A percentile compares a stretch with the other conserved stretches of the same genome.
phyloP scores from a whole-genome alignment of 129 eudicot genomes.

The Tagetes erecta region DNA sequence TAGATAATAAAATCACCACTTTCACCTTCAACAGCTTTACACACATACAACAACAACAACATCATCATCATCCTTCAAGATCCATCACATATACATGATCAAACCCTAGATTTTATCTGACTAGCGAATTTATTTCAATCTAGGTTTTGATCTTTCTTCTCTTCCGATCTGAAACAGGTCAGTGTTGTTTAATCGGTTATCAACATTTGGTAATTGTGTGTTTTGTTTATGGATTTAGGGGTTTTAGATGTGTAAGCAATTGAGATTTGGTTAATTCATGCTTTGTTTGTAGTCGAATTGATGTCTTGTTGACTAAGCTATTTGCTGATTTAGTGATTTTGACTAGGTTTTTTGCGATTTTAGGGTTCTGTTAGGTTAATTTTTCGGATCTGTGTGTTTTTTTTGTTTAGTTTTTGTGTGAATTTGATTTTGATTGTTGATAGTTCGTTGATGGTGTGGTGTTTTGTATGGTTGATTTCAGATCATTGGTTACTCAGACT shows the following conservation, averaged over 20 bases:
- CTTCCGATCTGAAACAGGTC: constrained; percentile 35
- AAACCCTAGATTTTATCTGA: constrained; percentile 46
- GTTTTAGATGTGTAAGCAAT: background rate
- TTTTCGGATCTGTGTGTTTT: constrained; percentile 34
- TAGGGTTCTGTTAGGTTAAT: background rate
- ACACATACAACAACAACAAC: constrained; percentile 15
- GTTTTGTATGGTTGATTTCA: constrained; percentile 31
- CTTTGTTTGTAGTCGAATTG: constrained; percentile 11
- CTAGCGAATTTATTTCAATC: constrained; percentile 11
- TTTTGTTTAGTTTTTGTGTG: background rate
- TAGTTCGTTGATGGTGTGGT: background rate
- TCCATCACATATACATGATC: constrained; percentile 28
- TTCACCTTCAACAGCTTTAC: constrained; percentile 39
- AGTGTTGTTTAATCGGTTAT: constrained; percentile 10
- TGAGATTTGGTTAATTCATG: background rate
- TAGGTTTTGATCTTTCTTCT: constrained; percentile 22
- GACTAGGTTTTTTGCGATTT: constrained; percentile 19
- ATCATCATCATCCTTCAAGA: constrained; percentile 19
- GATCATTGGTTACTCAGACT: constrained; percentile 33
- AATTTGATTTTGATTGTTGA: constrained; percentile 10
- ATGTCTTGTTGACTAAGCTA: constrained; percentile 30
- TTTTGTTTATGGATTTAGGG: background rate
- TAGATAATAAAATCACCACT: background rate
- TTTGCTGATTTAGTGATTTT: constrained; percentile 31
- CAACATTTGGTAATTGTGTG: background rate